A percentile compares a stretch with the other conserved stretches of the same genome.
phyloP scores from a whole-genome alignment of 306 rosid species.

The Fragaria ananassa region DNA sequence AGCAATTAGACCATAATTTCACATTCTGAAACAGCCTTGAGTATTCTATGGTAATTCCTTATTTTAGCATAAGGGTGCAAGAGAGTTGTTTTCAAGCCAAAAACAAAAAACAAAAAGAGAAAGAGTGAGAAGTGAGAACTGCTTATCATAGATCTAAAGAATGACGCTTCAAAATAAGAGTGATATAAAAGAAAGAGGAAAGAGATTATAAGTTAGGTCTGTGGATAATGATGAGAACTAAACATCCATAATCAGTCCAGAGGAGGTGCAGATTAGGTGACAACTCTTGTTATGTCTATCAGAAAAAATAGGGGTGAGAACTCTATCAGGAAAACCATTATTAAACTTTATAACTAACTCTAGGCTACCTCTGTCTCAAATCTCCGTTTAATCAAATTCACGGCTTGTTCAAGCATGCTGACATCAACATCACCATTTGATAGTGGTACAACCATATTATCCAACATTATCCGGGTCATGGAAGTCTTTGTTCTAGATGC shows the following conservation, averaged over 20 bases:
- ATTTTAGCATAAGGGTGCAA: neutral
- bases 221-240: neutral
- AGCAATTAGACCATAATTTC: neutral
- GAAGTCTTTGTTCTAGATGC: conserved; percentile 72
- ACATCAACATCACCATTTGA: conserved; percentile 71
- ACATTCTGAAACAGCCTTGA: neutral
- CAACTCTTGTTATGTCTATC: neutral
- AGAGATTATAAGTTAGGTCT: neutral
- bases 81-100: neutral
- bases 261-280: neutral
- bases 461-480: conserved; percentile 88
- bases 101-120: neutral
- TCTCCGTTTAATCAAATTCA: conserved; percentile 59
- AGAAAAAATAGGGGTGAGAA: neutral
- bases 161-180: neutral
- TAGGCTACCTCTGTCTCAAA: conserved; percentile 79
- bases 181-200: neutral
- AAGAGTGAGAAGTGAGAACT: neutral
- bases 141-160: neutral
- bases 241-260: neutral
- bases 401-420: conserved; percentile 82
- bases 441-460: conserved; percentile 88
- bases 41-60: neutral
- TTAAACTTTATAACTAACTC: conserved; percentile 14
- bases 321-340: conserved; percentile 3